Evolutionary conservation across 2,329 filamentous ascomycete species (phyloP), one percentile per base, ranked within the genome.

Genomic region (Onygena corvina): DNA sequence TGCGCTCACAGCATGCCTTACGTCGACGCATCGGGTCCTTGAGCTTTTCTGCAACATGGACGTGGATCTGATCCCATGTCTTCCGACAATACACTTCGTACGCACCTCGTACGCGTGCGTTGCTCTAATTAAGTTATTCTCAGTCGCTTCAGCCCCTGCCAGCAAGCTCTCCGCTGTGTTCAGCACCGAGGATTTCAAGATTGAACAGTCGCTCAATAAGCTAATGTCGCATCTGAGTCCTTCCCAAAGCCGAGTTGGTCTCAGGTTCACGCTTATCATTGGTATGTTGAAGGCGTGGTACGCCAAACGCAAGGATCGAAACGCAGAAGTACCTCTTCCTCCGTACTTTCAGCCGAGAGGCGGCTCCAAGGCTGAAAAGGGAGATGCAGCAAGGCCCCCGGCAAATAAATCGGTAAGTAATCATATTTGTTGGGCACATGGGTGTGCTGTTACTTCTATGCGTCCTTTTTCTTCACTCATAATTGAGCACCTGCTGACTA

Each of bases 261-360:
- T 74, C 46, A 87, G 86, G 63, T 88, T 88, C 54, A 70, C 83
- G 2, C 72, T 85, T 51, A 80, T 87, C 4, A 67, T 88, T 7
- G 70, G 75, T 46, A 83, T 87, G 79, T 67, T 89, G 21, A 77
- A 77, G 35, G 76, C 73, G 21, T 86, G 83, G 83, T 85, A 84
- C 60, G 63, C 61, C 52, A 71, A 68, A 53, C 76, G 59, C 70
- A 78, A 62, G 38, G 64, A 65, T 45, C 25, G 27, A 21, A 42
- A 42, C 8, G 38, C 38, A 14, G 38, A 42, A 8, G 12, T 42
- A 7, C 4, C 21, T 29, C 21, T 42, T 6, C 21, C 38, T 11
- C 38, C 38, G 4, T 42, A 25, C 6, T 3, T 42, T 23, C 20
- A 42, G 21, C 21, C 38, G 16, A 21, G 21, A 21, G 12, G n/a